These are phyloP conservation scores for Trametes polyzona DNA, from an alignment of 1,284 basidiomycete species.

Conservation along the genomic window DNA sequence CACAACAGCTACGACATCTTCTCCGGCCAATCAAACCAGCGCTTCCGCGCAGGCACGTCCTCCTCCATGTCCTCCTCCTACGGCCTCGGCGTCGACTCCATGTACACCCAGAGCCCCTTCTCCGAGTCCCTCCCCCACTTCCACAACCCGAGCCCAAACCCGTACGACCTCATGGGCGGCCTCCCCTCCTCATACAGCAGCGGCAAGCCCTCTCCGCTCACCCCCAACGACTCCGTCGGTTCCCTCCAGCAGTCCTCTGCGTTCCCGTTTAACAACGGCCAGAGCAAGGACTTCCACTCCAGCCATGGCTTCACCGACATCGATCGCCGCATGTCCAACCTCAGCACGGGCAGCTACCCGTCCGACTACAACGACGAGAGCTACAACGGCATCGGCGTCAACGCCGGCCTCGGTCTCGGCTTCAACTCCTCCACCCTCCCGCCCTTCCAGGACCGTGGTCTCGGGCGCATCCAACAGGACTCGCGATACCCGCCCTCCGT, in stretches of 20 bases:
- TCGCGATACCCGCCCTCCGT: constrained; percentile 35
- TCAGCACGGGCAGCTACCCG: constrained; percentile 47
- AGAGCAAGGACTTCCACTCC: constrained; percentile 58
- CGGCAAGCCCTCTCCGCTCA: constrained; percentile 75
- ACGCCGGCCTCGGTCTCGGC: constrained; percentile 48
- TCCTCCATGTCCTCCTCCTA: constrained; percentile 62
- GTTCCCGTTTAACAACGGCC: constrained; percentile 49
- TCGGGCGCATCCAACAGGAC: constrained; percentile 50
- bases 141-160: constrained; percentile 49
- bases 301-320: constrained; percentile 52
- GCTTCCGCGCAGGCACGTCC: constrained; percentile 69
- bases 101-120: constrained; percentile 64
- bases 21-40: constrained; percentile 46
- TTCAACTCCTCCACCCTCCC: constrained; percentile 47
- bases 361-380: constrained; percentile 63
- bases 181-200: constrained; percentile 65
- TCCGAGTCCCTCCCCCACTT: constrained; percentile 62
- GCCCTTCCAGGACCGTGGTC: constrained; percentile 59
- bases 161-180: constrained; percentile 67
- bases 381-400: constrained; percentile 53
- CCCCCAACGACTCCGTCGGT: constrained; percentile 64
- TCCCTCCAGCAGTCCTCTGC: constrained; percentile 56
- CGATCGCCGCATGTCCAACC: constrained; percentile 61
- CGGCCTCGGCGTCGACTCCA: constrained; percentile 52
- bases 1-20: constrained; percentile 62